These are phyloP conservation scores for Sphagnum magellanicum DNA, from an alignment of 228 moss, liverwort and hornwort genomes.

Conservation along the genomic window DNA sequence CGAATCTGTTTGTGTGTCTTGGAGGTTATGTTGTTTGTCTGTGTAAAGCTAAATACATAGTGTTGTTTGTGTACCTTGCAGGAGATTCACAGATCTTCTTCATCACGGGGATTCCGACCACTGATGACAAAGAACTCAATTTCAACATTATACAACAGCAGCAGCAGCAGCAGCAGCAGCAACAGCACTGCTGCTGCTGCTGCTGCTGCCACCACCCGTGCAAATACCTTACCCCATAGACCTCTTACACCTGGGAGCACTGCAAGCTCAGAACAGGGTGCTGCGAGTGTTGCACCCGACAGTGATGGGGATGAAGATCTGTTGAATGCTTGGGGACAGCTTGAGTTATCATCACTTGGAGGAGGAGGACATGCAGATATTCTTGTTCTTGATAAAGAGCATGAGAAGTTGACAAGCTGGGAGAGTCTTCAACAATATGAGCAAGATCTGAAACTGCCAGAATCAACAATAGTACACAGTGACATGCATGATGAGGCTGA, in stretches of 20 bases:
- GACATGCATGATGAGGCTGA: too few species aligned
- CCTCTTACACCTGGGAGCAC: slow-evolving; percentile 45
- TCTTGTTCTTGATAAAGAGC: slow-evolving; percentile 20
- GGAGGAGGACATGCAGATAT: slow-evolving; percentile 21
- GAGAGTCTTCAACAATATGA: not conserved
- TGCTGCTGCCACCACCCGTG: slow-evolving; percentile 9
- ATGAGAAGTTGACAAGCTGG: slow-evolving; percentile 17
- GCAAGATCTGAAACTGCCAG: too few species aligned
- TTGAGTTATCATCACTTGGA: not conserved
- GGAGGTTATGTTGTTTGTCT: too few species aligned
- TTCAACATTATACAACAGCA: slow-evolving; percentile 48
- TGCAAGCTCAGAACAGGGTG: slow-evolving; percentile 45
- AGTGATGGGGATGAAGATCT: slow-evolving; percentile 31
- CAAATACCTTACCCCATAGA: slow-evolving; percentile 3
- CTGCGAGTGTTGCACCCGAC: slow-evolving; percentile 29
- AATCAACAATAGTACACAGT: too few species aligned
- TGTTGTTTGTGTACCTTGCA: not conserved
- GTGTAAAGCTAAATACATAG: too few species aligned
- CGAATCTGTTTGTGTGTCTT: too few species aligned
- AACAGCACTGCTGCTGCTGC: too few species aligned
- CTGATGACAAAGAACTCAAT: slow-evolving; percentile 45
- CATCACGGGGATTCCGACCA: slow-evolving; percentile 40
- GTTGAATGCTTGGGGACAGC: slow-evolving; percentile 21
- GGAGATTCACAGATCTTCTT: slow-evolving; percentile 31
- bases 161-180: not conserved